Evolutionary conservation across 1,284 basidiomycete genomes (phyloP), one percentile per base, ranked within the genome.

Genomic region (Fomitopsis pinicola): DNA sequence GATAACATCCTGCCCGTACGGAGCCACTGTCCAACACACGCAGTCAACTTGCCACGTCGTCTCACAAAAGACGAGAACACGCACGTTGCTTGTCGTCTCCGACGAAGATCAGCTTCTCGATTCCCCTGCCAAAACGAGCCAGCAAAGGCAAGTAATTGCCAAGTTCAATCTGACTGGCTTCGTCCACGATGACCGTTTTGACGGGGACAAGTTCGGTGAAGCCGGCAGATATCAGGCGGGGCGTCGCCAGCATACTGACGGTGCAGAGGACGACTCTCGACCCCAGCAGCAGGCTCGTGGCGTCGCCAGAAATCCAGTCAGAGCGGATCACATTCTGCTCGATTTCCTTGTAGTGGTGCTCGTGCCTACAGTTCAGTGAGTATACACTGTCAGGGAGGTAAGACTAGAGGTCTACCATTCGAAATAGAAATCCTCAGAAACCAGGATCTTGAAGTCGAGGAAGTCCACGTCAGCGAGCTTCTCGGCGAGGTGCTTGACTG

Each of bases 181-280:
- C 22, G 22, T 22, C 22, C 22, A 22, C 22, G 22, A 22, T 22
- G 22, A 22, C 22, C 22, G 22, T 22, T 22, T 22, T 22, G 22
- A 22, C 22, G 22, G 22, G 22, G 22, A 22, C 22, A 22, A 22
- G 22, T 22, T 22, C 22, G 2, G 22, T 22, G 22, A 22, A 22
- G 22, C 22, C 22, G 22, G 22, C 22, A 22, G 22, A 71, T 9
- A 44, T 19, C 3, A 75, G 62, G 10, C 58, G 57, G 0, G 65
- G 50, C 61, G 77, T 82, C 1, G 86, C 87, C 3, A 91, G 77
- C 86, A 90, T 91, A 66, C 79, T 78, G 0, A 91, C 69, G n/a
- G 89, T 91, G 64, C 84, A 89, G 7, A 91, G 73, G 6, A 91
- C 79, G 0, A 91, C 80, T 66, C 75, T 73, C 52, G 74, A 76